phyloP scores from a whole-genome alignment of 805 yeast genomes.

The Pichia insulana region DNA sequence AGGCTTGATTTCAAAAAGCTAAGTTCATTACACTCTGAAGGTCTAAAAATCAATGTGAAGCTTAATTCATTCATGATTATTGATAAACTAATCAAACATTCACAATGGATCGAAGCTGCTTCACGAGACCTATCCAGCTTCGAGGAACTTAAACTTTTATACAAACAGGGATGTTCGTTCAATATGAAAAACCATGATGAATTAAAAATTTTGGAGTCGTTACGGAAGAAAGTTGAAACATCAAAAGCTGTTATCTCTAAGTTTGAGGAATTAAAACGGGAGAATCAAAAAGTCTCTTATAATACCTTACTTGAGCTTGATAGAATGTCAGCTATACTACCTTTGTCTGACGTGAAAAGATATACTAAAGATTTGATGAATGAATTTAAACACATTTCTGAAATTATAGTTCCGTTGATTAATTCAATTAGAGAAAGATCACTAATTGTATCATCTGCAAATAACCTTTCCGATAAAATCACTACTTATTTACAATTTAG shows the following conservation, averaged over 20 bases:
- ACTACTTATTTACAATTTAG: constrained; percentile 2
- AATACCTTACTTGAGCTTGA: not conserved
- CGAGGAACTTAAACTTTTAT: constrained; percentile 15
- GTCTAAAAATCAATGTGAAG: constrained; percentile 50
- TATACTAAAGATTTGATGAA: not conserved
- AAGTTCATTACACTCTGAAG: constrained; percentile 45
- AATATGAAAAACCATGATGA: constrained; percentile 14
- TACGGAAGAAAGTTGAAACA: constrained; percentile 7
- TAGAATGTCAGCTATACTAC: not conserved
- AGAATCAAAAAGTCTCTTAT: not conserved
- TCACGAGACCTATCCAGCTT: constrained; percentile 18
- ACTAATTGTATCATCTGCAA: not conserved
- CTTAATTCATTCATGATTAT: constrained; percentile 39
- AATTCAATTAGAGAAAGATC: not conserved
- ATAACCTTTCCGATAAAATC: not conserved
- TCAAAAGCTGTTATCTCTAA: constrained; percentile 11
- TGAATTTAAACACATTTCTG: constrained; percentile 2
- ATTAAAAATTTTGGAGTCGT: constrained; percentile 9
- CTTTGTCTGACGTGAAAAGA: constrained; percentile 1
- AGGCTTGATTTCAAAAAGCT: constrained; percentile 33
- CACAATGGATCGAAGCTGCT: constrained; percentile 31
- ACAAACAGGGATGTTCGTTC: constrained; percentile 20
- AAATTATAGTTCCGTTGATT: not conserved
- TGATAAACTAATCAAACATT: constrained; percentile 30
- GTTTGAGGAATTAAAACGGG: not conserved